A percentile compares a stretch with the other conserved stretches of the same genome.
Conservation (phyloP, 2,329 filamentous ascomycete species). For the Aureobasidium musti region DNA sequence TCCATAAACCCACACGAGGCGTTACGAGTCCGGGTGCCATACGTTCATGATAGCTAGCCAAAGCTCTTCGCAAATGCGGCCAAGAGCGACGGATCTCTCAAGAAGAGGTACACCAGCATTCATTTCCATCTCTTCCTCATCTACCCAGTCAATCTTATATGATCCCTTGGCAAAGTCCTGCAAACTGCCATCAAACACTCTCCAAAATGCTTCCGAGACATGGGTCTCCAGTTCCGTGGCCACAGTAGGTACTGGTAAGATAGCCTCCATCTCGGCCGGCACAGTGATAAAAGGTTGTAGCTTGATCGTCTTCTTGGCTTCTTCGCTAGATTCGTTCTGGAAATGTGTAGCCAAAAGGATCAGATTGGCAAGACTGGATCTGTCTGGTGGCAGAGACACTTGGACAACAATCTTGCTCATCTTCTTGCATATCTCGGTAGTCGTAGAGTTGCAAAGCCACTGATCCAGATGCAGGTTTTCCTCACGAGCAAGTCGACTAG, state of each 20-base stretch:
- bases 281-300: neutral
- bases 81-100: slow-evolving; percentile 4
- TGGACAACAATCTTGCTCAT: slow-evolving; percentile 2
- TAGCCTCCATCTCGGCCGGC: neutral
- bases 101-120: neutral
- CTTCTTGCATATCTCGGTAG: neutral
- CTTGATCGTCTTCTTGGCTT: neutral
- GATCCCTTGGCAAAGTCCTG: neutral
- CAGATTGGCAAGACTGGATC: neutral
- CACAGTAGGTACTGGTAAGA: neutral
- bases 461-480: neutral
- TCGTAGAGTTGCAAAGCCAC: neutral
- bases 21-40: neutral
- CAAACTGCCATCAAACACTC: neutral
- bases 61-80: neutral
- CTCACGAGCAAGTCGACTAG: neutral
- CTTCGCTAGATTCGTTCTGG: neutral
- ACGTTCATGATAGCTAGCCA: neutral
- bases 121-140: slow-evolving; percentile 20
- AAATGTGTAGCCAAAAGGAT: neutral
- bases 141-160: neutral
- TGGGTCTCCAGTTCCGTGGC: neutral
- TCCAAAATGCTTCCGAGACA: neutral
- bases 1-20: too few relatives aligned
- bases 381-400: neutral